Percentiles rank a stretch among this genome's conserved stretches.
Evolutionary conservation across 1,284 basidiomycete genomes (phyloP).

Genomic region (Baeospora myosura): DNA sequence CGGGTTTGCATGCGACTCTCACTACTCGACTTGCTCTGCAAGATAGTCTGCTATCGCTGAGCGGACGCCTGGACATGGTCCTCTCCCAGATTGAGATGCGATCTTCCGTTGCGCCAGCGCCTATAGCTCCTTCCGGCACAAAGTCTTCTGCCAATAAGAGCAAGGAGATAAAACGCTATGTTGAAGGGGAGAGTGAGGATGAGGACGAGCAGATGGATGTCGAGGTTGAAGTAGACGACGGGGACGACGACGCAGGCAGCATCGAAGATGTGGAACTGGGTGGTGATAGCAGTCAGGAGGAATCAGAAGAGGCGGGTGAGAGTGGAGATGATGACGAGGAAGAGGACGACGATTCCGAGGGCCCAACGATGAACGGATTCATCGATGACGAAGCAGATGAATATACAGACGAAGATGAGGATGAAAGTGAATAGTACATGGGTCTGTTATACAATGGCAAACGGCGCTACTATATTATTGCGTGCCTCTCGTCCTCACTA

Average conservation of each 20-base stretch:
- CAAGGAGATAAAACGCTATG: constrained; percentile 55
- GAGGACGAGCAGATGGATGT: constrained; percentile 59
- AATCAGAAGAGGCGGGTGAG: constrained; percentile 42
- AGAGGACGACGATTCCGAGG: constrained; percentile 47
- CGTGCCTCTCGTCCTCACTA: too few species aligned
- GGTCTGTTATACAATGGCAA: constrained; percentile 1
- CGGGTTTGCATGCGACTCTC: constrained; percentile 79
- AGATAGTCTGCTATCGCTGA: constrained; percentile 79
- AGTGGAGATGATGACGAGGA: constrained; percentile 43
- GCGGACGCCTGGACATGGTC: constrained; percentile 88
- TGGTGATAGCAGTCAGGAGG: constrained; percentile 47
- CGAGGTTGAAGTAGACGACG: constrained; percentile 56
- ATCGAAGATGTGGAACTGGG: constrained; percentile 64
- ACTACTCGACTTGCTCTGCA: constrained; percentile 77
- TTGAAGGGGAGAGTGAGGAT: constrained; percentile 66
- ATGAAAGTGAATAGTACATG: constrained; percentile 44
- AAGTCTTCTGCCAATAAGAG: constrained; percentile 21
- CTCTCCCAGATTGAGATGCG: constrained; percentile 90
- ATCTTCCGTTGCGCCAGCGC: constrained; percentile 54
- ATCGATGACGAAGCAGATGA: constrained; percentile 74
- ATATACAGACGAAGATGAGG: constrained; percentile 56
- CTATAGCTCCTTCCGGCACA: constrained; percentile 28
- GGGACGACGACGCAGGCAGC: constrained; percentile 57
- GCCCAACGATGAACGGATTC: constrained; percentile 50
- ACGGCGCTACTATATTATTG: too few species aligned